phyloP scores from a whole-genome alignment of 2,329 filamentous ascomycete species.

The Bimuria novae-zelandiae region DNA sequence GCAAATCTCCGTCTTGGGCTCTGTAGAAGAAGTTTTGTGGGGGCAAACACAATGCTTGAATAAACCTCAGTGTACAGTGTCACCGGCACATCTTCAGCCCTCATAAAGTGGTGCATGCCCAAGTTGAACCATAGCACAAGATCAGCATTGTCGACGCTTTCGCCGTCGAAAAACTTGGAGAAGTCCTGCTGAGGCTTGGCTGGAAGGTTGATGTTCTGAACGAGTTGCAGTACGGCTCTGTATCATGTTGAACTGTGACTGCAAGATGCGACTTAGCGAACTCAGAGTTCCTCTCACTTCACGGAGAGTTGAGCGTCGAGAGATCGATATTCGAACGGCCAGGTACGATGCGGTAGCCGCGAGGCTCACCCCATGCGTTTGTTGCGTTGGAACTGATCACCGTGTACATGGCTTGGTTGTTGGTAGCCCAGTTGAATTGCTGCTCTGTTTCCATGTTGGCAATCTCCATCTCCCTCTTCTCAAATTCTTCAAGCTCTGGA shows the following conservation, averaged over 20 bases:
- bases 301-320: slow-evolving; percentile 44
- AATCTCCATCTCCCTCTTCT: slow-evolving; percentile 38
- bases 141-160: slow-evolving; percentile 45
- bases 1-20: slow-evolving; percentile 25
- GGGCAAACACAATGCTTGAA: slow-evolving; percentile 23
- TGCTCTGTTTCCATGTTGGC: slow-evolving; percentile 48
- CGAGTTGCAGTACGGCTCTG: slow-evolving; percentile 46
- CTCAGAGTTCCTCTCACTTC: slow-evolving; percentile 38
- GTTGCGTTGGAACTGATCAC: slow-evolving; percentile 57
- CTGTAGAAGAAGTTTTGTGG: slow-evolving; percentile 30
- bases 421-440: slow-evolving; percentile 54
- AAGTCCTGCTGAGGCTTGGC: slow-evolving; percentile 54
- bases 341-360: slow-evolving; percentile 55
- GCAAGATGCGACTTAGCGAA: slow-evolving; percentile 48
- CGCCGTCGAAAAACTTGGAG: slow-evolving; percentile 53
- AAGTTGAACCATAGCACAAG: slow-evolving; percentile 55
- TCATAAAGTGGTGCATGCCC: slow-evolving; percentile 51
- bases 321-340: slow-evolving; percentile 37
- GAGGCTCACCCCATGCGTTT: slow-evolving; percentile 58
- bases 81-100: slow-evolving; percentile 20
- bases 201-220: slow-evolving; percentile 43
- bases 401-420: slow-evolving; percentile 54
- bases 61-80: slow-evolving; percentile 28
- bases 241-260: slow-evolving; percentile 53
- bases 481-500: slow-evolving; percentile 38